phyloP scores from a whole-genome alignment of 805 yeast genomes.

The Barnettozyma populi region DNA sequence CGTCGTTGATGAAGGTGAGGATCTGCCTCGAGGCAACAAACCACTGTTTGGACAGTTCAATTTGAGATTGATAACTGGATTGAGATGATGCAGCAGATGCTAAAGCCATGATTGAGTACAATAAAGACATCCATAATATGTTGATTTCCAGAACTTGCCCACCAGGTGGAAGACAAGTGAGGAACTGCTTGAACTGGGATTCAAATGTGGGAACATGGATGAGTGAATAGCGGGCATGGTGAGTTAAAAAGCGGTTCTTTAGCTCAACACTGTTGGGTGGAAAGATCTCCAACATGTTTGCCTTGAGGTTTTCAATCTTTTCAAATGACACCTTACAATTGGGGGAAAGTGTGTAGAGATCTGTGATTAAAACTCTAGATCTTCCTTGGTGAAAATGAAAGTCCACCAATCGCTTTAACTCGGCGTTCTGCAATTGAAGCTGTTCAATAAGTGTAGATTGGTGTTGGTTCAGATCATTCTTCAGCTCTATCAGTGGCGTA shows the following conservation, averaged over 20 bases:
- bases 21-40: conserved; percentile 17
- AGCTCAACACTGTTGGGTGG: conserved; percentile 12
- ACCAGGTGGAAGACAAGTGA: neutral
- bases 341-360: conserved; percentile 1
- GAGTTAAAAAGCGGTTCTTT: conserved; percentile 14
- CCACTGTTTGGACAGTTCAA: conserved; percentile 9
- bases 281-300: conserved; percentile 8
- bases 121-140: neutral
- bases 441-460: neutral
- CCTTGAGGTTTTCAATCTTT: conserved; percentile 3
- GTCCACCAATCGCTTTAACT: neutral
- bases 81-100: neutral
- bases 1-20: conserved; percentile 9
- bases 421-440: neutral
- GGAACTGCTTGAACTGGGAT: neutral
- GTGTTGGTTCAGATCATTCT: neutral
- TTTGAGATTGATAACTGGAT: neutral
- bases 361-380: neutral
- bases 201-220: conserved; percentile 2
- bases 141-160: neutral
- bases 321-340: conserved; percentile 5
- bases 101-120: neutral
- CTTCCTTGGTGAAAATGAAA: neutral
- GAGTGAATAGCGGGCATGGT: conserved; percentile 5
- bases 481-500: neutral